These are phyloP conservation scores for Groenewaldozyma salmanticensis DNA, from an alignment of 805 yeast species.

Conservation along the genomic window DNA sequence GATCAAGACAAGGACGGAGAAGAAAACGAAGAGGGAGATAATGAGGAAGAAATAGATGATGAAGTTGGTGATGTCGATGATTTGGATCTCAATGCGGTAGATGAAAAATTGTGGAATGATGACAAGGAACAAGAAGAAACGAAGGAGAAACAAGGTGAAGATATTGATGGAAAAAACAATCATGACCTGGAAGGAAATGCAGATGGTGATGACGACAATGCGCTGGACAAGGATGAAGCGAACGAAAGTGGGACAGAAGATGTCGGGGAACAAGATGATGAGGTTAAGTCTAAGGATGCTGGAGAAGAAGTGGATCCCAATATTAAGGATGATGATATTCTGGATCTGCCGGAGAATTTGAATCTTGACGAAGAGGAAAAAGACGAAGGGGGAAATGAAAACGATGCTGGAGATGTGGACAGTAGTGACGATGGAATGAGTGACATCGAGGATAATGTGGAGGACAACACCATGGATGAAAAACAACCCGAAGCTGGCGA, in stretches of 20 bases:
- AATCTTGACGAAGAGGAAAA: constrained; percentile 76
- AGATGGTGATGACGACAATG: constrained; percentile 16
- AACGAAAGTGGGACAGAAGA: constrained; percentile 35
- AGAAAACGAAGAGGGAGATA: constrained; percentile 43
- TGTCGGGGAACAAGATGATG: constrained; percentile 71
- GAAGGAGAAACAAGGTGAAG: constrained; percentile 74
- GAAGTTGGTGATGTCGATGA: constrained; percentile 85
- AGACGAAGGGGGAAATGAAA: constrained; percentile 31
- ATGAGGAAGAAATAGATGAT: constrained; percentile 71
- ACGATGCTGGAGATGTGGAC: constrained; percentile 25
- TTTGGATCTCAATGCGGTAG: constrained; percentile 87
- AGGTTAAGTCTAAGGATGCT: constrained; percentile 65
- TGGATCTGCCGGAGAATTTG: constrained; percentile 89
- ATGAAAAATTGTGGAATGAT: constrained; percentile 91
- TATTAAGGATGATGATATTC: constrained; percentile 75
- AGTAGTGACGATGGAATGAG: constrained; percentile 25
- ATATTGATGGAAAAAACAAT: constrained; percentile 39
- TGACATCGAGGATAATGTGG: constrained; percentile 19
- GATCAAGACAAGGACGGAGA: constrained; percentile 41
- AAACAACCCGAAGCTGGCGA: constrained; percentile 24
- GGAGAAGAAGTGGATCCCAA: constrained; percentile 59
- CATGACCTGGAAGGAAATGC: constrained; percentile 26
- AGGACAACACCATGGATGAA: constrained; percentile 21
- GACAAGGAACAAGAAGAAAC: constrained; percentile 60
- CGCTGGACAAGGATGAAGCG: constrained; percentile 22